These are phyloP conservation scores for Talaromyces proteolyticus DNA, from an alignment of 495 filamentous ascomycete genomes.

Conservation along the genomic window DNA sequence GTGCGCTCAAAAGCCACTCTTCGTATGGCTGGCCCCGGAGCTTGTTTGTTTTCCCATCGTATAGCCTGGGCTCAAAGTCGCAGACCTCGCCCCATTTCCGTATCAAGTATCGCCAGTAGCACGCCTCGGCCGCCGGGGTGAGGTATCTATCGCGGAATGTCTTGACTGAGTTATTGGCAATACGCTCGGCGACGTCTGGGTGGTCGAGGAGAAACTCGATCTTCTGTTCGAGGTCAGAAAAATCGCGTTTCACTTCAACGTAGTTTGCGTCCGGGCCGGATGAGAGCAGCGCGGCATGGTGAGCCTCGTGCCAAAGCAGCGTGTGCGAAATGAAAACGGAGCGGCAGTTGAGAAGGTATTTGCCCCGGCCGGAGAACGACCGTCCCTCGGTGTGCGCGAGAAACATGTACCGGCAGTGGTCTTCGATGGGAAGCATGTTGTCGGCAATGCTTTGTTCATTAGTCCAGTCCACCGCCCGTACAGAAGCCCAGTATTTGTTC, in stretches of 20 bases:
- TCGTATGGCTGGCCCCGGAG: slow-evolving; percentile 31
- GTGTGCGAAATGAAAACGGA: slow-evolving; percentile 47
- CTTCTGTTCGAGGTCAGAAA: slow-evolving; percentile 44
- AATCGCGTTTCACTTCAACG: slow-evolving; percentile 50
- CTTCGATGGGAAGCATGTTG: slow-evolving; percentile 42
- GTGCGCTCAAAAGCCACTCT: slow-evolving; percentile 24
- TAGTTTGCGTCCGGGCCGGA: slow-evolving; percentile 55
- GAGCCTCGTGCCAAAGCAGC: slow-evolving; percentile 33
- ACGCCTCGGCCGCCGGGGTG: slow-evolving; percentile 54
- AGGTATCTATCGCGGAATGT: slow-evolving; percentile 55
- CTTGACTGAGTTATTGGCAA: slow-evolving; percentile 48
- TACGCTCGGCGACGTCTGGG: slow-evolving; percentile 40
- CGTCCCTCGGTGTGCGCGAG: slow-evolving; percentile 52
- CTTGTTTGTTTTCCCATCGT: slow-evolving; percentile 22
- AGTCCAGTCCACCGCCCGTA: slow-evolving; percentile 44
- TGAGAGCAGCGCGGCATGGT: slow-evolving; percentile 29
- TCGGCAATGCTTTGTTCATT: slow-evolving; percentile 24
- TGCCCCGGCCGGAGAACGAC: slow-evolving; percentile 51
- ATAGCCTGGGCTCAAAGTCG: slow-evolving; percentile 35
- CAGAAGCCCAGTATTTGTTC: slow-evolving; percentile 46
- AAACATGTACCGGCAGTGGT: slow-evolving; percentile 58
- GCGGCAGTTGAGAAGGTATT: slow-evolving; percentile 56
- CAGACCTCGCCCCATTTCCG: slow-evolving; percentile 37
- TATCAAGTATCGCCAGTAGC: slow-evolving; percentile 55
- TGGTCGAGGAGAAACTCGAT: slow-evolving; percentile 46